Evolutionary conservation across 1,284 basidiomycete species (phyloP).

Genomic region (Ustilago trichophora): DNA sequence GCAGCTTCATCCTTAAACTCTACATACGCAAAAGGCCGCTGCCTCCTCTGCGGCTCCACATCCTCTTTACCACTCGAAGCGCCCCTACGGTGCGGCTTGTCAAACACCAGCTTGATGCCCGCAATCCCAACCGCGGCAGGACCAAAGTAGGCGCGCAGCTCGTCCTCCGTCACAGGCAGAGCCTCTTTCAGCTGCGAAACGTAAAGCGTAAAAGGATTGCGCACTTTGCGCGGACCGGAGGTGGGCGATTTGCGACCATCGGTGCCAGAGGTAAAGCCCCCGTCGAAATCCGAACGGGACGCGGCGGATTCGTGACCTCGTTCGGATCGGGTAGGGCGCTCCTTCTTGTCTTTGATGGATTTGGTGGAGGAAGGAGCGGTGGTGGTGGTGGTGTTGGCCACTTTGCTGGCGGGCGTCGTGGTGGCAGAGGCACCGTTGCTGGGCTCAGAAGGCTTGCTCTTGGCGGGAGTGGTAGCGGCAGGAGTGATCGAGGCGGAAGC

Average conservation of each 20-base stretch:
- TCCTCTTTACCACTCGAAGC: conserved; percentile 32
- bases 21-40: conserved; percentile 49
- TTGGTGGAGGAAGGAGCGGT: conserved; percentile 17
- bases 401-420: too few species aligned
- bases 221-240: conserved; percentile 14
- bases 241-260: conserved; percentile 37
- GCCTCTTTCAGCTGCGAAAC: conserved; percentile 55
- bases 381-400: conserved; percentile 1
- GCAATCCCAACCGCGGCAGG: conserved; percentile 44
- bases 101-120: conserved; percentile 49
- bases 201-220: conserved; percentile 48
- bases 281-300: conserved; percentile 39
- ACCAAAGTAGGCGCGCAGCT: conserved; percentile 55
- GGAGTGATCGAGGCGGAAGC: too few species aligned
- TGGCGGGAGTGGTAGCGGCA: neutral
- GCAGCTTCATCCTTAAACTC: conserved; percentile 44
- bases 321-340: conserved; percentile 14
- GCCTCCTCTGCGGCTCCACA: conserved; percentile 28
- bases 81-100: conserved; percentile 40
- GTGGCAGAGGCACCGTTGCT: conserved; percentile 10
- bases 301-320: conserved; percentile 42
- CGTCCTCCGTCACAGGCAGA: conserved; percentile 50
- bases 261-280: conserved; percentile 36
- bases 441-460: conserved; percentile 4
- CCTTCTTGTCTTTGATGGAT: conserved; percentile 34